phyloP scores from a whole-genome alignment of 2,329 filamentous ascomycete genomes.

The Beauveria sp. region DNA sequence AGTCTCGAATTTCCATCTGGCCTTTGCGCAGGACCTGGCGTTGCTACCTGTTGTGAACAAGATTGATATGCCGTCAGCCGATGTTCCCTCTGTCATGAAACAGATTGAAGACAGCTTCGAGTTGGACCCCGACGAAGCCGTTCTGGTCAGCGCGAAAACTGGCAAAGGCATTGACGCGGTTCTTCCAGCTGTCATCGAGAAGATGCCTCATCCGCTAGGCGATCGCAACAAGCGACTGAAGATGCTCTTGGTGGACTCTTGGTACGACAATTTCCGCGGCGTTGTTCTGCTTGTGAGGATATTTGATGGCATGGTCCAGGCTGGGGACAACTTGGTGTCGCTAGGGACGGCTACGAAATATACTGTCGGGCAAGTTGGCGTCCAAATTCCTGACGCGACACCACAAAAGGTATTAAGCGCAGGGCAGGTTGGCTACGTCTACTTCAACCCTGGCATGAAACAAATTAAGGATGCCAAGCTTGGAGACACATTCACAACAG shows the following conservation, averaged over 20 bases:
- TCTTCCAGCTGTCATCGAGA: constrained; percentile 76
- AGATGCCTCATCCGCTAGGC: constrained; percentile 73
- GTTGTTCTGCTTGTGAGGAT: constrained; percentile 86
- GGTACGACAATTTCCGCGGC: constrained; percentile 95
- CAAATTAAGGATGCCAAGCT: constrained; percentile 90
- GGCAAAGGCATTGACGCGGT: constrained; percentile 80
- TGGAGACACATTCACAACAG: constrained; percentile 85
- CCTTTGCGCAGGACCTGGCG: constrained; percentile 81
- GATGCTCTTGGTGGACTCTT: constrained; percentile 89
- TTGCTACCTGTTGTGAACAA: constrained; percentile 95
- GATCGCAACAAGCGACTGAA: constrained; percentile 66
- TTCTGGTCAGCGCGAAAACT: constrained; percentile 81
- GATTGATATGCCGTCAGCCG: constrained; percentile 84
- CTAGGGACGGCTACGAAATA: constrained; percentile 86
- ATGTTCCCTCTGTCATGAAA: constrained; percentile 74
- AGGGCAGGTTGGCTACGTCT: constrained; percentile 92
- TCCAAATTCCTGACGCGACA: constrained; percentile 86
- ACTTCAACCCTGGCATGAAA: constrained; percentile 99
- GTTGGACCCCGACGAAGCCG: constrained; percentile 65
- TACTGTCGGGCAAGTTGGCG: constrained; percentile 90
- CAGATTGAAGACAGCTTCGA: constrained; percentile 87
- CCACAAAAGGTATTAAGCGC: constrained; percentile 74
- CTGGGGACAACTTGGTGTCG: constrained; percentile 80
- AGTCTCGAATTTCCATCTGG: constrained; percentile 96
- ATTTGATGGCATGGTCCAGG: constrained; percentile 77